phyloP scores from a whole-genome alignment of 1,284 basidiomycete species.

The Sporisorium exsertum region DNA sequence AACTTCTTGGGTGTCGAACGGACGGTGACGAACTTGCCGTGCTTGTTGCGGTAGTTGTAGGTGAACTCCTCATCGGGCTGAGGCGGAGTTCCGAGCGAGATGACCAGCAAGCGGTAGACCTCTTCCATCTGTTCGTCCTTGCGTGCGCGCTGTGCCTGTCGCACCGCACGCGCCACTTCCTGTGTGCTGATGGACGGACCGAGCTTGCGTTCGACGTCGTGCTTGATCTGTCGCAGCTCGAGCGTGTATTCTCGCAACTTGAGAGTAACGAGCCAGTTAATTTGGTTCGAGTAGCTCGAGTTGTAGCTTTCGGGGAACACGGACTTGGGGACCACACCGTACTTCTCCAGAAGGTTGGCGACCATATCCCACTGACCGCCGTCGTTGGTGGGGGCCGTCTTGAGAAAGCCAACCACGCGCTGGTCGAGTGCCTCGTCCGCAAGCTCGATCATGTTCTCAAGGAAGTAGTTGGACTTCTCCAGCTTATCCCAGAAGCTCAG shows the following conservation, averaged over 20 bases:
- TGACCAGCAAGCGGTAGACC: conserved; percentile 86
- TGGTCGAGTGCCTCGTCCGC: conserved; percentile 84
- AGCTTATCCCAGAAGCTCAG: conserved; percentile 74
- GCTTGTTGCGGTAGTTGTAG: conserved; percentile 75
- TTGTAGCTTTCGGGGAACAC: conserved; percentile 88
- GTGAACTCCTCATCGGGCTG: conserved; percentile 55
- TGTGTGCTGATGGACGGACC: conserved; percentile 58
- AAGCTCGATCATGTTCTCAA: conserved; percentile 87
- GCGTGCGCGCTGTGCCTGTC: conserved; percentile 71
- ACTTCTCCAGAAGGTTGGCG: conserved; percentile 76
- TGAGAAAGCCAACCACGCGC: conserved; percentile 82
- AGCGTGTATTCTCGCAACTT: conserved; percentile 92
- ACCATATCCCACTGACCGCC: conserved; percentile 83
- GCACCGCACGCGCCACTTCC: conserved; percentile 38
- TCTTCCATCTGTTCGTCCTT: conserved; percentile 87
- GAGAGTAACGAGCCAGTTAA: conserved; percentile 84
- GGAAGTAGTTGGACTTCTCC: conserved; percentile 93
- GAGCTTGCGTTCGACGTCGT: conserved; percentile 66
- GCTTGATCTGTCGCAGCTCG: conserved; percentile 78
- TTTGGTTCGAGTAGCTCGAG: conserved; percentile 78
- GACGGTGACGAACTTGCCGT: conserved; percentile 80
- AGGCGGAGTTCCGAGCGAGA: conserved; percentile 75
- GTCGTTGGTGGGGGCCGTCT: conserved; percentile 83
- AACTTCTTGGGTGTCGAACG: conserved; percentile 84
- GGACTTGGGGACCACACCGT: conserved; percentile 72